Evolutionary conservation across 2,329 filamentous ascomycete species (phyloP).

Genomic region (Coniella lustricola): DNA sequence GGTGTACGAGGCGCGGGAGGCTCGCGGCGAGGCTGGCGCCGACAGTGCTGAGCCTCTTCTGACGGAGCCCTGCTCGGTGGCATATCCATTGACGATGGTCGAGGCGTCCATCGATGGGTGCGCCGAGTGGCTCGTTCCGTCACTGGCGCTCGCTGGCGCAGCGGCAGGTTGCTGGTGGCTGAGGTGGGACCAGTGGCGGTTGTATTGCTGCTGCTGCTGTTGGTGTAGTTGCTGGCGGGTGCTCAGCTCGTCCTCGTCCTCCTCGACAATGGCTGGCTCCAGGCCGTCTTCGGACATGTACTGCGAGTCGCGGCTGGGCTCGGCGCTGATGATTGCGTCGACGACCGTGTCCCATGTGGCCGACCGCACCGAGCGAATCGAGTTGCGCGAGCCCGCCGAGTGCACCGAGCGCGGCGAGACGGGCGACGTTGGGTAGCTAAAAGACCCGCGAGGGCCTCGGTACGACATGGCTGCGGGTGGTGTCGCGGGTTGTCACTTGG

Average conservation of each 20-base stretch:
- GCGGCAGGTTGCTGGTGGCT: too few relatives aligned
- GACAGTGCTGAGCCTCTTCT: constrained; percentile 1
- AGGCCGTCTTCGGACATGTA: neutral
- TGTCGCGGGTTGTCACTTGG: too few relatives aligned
- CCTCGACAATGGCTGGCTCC: constrained; percentile 1
- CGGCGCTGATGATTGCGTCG: constrained; percentile 6
- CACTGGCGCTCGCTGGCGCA: too few relatives aligned
- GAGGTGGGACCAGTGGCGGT: too few relatives aligned
- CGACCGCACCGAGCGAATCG: constrained; percentile 1
- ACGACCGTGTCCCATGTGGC: constrained; percentile 3
- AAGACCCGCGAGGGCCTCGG: constrained; percentile 2
- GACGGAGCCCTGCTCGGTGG: neutral
- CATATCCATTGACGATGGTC: constrained; percentile 4
- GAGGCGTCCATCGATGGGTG: constrained; percentile 5
- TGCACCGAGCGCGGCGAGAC: neutral
- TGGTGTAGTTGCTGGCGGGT: neutral
- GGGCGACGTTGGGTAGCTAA: neutral
- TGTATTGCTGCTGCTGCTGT: neutral
- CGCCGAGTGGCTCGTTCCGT: neutral
- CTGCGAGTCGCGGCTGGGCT: constrained; percentile 1
- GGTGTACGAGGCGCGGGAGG: constrained; percentile 1
- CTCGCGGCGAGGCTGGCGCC: neutral
- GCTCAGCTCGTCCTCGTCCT: neutral
- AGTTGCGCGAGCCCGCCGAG: neutral
- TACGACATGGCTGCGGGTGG: constrained; percentile 6